Evolutionary conservation across 768 basidiomycete species (phyloP).

Genomic region (Phanerodontia chrysosporium): DNA sequence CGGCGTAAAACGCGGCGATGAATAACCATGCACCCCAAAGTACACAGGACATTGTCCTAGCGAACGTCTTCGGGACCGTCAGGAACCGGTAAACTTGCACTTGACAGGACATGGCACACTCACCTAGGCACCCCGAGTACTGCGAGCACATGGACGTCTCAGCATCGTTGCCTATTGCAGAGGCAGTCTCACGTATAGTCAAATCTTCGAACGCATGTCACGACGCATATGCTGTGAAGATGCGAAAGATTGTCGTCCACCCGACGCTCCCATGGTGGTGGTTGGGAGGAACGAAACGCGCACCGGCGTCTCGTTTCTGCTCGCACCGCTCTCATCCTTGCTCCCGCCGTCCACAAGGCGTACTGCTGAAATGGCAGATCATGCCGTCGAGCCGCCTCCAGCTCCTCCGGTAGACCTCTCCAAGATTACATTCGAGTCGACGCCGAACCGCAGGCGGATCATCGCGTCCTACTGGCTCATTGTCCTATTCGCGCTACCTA

Average conservation of each 20-base stretch:
- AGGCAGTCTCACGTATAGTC: no score
- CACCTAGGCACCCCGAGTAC: no score
- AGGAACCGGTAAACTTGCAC: no score
- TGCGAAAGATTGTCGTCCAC: not conserved
- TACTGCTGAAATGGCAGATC: not conserved
- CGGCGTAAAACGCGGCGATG: not conserved
- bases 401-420: conserved; percentile 3
- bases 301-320: not conserved
- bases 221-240: not conserved
- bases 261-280: not conserved
- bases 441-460: conserved; percentile 50
- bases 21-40: no score
- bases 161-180: no score
- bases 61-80: no score
- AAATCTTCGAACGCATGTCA: not conserved
- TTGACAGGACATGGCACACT: no score
- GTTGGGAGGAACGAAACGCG: not conserved
- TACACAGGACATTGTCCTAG: no score
- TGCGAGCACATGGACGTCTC: no score
- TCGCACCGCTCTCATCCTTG: not conserved
- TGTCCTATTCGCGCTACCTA: conserved; percentile 73
- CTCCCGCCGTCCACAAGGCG: not conserved
- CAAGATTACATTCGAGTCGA: conserved; percentile 38
- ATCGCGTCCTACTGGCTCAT: conserved; percentile 76
- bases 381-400: not conserved